A percentile compares a stretch with the other conserved stretches of the same genome.
phyloP scores from a whole-genome alignment of 2,329 filamentous ascomycete species.

The Cordyceps tenuipes region DNA sequence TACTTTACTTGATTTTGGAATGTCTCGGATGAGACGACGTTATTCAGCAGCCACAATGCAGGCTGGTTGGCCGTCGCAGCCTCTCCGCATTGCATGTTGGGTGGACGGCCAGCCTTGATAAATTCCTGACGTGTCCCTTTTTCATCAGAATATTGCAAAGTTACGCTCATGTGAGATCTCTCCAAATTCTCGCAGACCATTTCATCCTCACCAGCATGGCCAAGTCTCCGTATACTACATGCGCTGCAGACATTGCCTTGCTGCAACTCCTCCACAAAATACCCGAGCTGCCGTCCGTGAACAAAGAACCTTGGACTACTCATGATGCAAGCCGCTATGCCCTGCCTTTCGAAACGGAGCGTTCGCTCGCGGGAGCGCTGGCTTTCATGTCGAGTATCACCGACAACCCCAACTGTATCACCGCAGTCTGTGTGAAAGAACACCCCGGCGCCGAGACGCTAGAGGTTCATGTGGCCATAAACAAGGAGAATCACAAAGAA shows the following conservation, averaged over 20 bases:
- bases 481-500: neutral
- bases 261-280: neutral
- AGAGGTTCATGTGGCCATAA: neutral
- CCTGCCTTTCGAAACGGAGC: neutral
- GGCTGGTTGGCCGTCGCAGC: too few species aligned
- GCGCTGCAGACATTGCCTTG: slow-evolving; percentile 4
- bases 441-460: neutral
- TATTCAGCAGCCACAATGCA: too few species aligned
- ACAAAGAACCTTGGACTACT: neutral
- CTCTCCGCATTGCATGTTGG: too few species aligned
- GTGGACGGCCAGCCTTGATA: too few species aligned
- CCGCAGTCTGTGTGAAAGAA: slow-evolving; percentile 3
- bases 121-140: too few species aligned
- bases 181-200: neutral
- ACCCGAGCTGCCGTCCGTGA: neutral
- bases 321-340: neutral
- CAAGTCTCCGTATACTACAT: neutral
- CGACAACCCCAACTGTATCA: neutral
- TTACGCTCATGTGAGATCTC: too few species aligned
- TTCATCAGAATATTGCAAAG: too few species aligned
- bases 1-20: too few species aligned
- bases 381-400: slow-evolving; percentile 1
- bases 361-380: neutral
- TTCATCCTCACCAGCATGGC: neutral
- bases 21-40: too few species aligned